Percentiles rank a stretch among this genome's conserved stretches.
Evolutionary conservation across 1,139 yeast species (phyloP).

Genomic region (Blastobotrys capitulatus): DNA sequence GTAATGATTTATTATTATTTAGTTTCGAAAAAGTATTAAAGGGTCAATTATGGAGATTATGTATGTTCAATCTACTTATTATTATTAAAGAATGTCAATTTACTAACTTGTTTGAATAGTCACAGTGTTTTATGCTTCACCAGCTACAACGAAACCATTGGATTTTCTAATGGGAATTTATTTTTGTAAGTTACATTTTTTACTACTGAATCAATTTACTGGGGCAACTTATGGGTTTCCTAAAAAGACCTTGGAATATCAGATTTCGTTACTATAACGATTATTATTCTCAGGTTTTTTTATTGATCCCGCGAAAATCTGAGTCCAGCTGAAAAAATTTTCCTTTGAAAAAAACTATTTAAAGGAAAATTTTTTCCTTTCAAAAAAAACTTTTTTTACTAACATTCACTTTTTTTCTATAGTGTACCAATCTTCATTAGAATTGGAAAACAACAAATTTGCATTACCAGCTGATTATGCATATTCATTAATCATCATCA

Average conservation of each 20-base stretch:
- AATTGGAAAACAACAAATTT: conserved; percentile 31
- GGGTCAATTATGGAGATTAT: conserved; percentile 32
- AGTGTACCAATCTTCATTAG: conserved; percentile 28
- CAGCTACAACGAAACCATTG: conserved; percentile 26
- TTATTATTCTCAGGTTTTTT: no score
- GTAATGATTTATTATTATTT: neutral
- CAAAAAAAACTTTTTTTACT: neutral
- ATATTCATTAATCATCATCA: conserved; percentile 29
- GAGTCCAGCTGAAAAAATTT: neutral
- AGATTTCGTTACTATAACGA: no score
- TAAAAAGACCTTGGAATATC: no score
- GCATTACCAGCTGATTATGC: conserved; percentile 29
- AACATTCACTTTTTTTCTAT: neutral
- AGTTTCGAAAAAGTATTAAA: conserved; percentile 1
- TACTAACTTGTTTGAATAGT: no score
- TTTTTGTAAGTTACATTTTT: conserved; percentile 22
- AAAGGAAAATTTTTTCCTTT: neutral
- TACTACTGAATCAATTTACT: neutral
- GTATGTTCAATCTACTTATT: conserved; percentile 23
- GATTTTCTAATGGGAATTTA: conserved; percentile 28
- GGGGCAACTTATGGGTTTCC: neutral
- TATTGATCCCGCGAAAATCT: no score
- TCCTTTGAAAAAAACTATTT: neutral
- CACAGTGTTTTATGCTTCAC: conserved; percentile 30
- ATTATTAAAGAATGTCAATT: neutral